These are phyloP conservation scores for Podospora fimiseda DNA, from an alignment of 495 filamentous ascomycete species.

Conservation along the genomic window DNA sequence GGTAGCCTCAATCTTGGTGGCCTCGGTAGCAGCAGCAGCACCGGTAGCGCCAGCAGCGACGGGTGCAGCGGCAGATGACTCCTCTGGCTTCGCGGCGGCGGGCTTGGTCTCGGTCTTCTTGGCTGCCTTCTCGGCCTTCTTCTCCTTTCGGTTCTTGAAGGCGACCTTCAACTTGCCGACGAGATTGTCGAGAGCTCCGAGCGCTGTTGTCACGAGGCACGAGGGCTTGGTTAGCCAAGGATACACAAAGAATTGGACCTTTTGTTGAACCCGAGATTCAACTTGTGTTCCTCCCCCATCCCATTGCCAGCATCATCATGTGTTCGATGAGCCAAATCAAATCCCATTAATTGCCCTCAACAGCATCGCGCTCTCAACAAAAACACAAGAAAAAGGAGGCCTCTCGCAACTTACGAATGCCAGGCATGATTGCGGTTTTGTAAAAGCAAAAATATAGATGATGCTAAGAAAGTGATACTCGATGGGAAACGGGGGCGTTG, in stretches of 20 bases:
- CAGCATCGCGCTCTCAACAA: neutral
- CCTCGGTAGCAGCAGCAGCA: slow-evolving; percentile 9
- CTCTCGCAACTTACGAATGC: slow-evolving; percentile 21
- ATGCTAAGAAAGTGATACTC: no score
- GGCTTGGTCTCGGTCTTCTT: neutral
- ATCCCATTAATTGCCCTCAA: no score
- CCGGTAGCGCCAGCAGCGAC: slow-evolving; percentile 8
- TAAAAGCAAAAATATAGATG: no score
- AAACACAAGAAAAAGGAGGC: neutral
- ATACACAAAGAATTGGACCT: neutral
- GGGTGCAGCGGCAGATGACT: slow-evolving; percentile 5
- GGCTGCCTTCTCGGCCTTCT: slow-evolving; percentile 12
- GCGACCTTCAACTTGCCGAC: slow-evolving; percentile 31
- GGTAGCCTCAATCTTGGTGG: slow-evolving; percentile 14
- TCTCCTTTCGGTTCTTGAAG: slow-evolving; percentile 27
- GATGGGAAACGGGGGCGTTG: no score
- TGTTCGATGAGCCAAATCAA: no score
- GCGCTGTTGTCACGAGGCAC: slow-evolving; percentile 11
- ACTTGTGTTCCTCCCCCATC: neutral
- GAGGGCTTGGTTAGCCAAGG: neutral
- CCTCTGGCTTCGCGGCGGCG: slow-evolving; percentile 9
- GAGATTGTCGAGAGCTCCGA: slow-evolving; percentile 28
- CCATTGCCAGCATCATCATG: neutral
- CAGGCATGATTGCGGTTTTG: slow-evolving; percentile 24
- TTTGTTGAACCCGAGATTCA: neutral